Evolutionary conservation across 1,284 basidiomycete genomes (phyloP), one percentile per base, ranked within the genome.

Genomic region (Hymenochaete sp.): DNA sequence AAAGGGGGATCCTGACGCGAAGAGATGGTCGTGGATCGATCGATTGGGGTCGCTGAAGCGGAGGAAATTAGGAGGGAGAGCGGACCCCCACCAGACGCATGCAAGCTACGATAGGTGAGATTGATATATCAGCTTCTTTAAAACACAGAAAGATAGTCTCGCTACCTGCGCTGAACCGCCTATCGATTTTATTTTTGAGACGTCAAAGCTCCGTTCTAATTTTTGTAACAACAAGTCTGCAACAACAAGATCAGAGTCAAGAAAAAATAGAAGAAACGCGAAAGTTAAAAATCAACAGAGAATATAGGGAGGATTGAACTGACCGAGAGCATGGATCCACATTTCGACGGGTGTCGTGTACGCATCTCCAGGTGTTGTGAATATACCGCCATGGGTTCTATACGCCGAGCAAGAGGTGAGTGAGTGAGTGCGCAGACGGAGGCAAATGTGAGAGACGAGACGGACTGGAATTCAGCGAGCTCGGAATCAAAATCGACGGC

Each of bases 271-370:
- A 37, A 37, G 8, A 19, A 60, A 56, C 59, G 55, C 56, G 58
- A 57, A 58, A 60, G 49, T 48, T 40, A 39, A 37, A 48, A 49
- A 48, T 45, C 51, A 51, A 51, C 42, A 8, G 21, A 35, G 14
- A 6, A 44, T 42, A 49, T 28, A 14, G 13, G 18, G 31, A 62
- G 54, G 49, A 59, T 52, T 53, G 51, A 41, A 67, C 80, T 63
- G 58, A 88, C 83, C 84, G 45, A 90, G 72, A 8, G 72, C 82
- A 61, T 84, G 84, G 44, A 87, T 74, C 82, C 86, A 88, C 82
- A 89, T 85, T 56, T 88, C 84, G 27, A 88, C 73, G 1, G 86
- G 85, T 3, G 82, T 84, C 25, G 83, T 88, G 58, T 83, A 86
- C 21, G 82, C 82, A 63, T 88, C 84, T 26, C 84, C 84, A 2